phyloP scores from a whole-genome alignment of 2,329 filamentous ascomycete species.

The Colletotrichum orbiculare region DNA sequence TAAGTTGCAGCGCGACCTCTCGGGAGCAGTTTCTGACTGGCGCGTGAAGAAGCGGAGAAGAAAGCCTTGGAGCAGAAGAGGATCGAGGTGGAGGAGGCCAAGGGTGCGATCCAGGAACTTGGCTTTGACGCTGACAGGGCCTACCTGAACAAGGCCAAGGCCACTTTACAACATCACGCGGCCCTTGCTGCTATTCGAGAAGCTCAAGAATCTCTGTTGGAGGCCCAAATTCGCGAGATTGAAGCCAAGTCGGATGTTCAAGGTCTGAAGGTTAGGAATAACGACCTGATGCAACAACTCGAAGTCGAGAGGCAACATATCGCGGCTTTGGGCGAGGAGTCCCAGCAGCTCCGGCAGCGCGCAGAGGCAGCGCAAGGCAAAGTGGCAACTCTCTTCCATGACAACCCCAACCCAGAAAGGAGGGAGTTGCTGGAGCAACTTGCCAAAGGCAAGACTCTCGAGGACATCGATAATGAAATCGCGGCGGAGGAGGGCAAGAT shows the following conservation, averaged over 20 bases:
- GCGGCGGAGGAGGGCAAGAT: constrained; percentile 79
- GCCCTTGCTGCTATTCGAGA: constrained; percentile 71
- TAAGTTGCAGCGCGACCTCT: constrained; percentile 49
- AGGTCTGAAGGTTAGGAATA: constrained; percentile 74
- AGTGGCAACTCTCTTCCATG: constrained; percentile 53
- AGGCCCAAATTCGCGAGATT: constrained; percentile 76
- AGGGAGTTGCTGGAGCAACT: constrained; percentile 56
- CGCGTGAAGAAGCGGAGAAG: constrained; percentile 43
- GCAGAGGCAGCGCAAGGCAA: constrained; percentile 49
- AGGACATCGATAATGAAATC: constrained; percentile 79
- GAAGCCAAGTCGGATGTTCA: constrained; percentile 87
- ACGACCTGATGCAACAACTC: constrained; percentile 65
- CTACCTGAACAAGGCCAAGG: constrained; percentile 65
- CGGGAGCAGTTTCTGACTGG: neutral
- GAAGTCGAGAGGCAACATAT: constrained; percentile 57
- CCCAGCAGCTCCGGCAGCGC: constrained; percentile 48
- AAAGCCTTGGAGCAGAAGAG: constrained; percentile 52
- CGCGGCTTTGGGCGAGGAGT: constrained; percentile 50
- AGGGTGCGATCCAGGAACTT: constrained; percentile 60
- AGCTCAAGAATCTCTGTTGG: constrained; percentile 72
- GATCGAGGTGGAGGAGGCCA: constrained; percentile 51
- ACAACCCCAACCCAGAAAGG: constrained; percentile 53
- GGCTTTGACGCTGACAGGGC: constrained; percentile 65
- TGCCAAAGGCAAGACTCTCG: constrained; percentile 62
- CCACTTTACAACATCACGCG: constrained; percentile 64